Evolutionary conservation across 2,329 filamentous ascomycete species (phyloP).

Genomic region (Rhynchosporium graminicola): DNA sequence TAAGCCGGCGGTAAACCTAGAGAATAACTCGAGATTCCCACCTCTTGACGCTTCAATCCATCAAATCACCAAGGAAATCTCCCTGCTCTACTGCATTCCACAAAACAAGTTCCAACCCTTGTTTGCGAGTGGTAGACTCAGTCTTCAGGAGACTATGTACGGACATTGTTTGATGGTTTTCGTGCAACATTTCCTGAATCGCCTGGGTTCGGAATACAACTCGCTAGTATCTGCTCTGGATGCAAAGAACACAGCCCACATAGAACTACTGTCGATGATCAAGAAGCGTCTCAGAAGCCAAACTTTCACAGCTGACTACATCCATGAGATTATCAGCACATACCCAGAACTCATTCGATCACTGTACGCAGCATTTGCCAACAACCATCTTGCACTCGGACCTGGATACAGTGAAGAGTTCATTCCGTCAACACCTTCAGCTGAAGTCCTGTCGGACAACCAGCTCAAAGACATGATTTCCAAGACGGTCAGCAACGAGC

Average conservation of each 20-base stretch:
- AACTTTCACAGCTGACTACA: conserved; percentile 98
- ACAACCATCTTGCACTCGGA: conserved; percentile 68
- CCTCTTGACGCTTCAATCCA: conserved; percentile 93
- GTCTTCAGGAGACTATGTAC: conserved; percentile 95
- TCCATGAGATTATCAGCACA: conserved; percentile 91
- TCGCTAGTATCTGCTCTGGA: conserved; percentile 83
- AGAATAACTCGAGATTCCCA: conserved; percentile 61
- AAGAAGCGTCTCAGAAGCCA: conserved; percentile 94
- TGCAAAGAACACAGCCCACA: conserved; percentile 77
- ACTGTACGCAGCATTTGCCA: conserved; percentile 90
- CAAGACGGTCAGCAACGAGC: conserved; percentile 83
- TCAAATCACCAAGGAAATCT: conserved; percentile 98
- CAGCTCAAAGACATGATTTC: conserved; percentile 76
- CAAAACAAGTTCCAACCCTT: conserved; percentile 94
- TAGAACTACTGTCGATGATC: conserved; percentile 82
- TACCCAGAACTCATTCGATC: conserved; percentile 86
- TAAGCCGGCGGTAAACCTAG: conserved; percentile 64
- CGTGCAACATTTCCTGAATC: conserved; percentile 96
- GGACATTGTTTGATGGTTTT: conserved; percentile 98
- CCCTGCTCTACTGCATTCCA: conserved; percentile 93
- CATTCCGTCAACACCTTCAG: conserved; percentile 56
- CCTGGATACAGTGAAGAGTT: conserved; percentile 53
- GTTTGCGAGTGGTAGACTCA: conserved; percentile 83
- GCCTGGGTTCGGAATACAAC: conserved; percentile 83
- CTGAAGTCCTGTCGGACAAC: conserved; percentile 73